Percentiles rank a stretch among this genome's conserved stretches.
phyloP scores from a whole-genome alignment of 257 asterid species.

The Lithospermum erythrorhizon region DNA sequence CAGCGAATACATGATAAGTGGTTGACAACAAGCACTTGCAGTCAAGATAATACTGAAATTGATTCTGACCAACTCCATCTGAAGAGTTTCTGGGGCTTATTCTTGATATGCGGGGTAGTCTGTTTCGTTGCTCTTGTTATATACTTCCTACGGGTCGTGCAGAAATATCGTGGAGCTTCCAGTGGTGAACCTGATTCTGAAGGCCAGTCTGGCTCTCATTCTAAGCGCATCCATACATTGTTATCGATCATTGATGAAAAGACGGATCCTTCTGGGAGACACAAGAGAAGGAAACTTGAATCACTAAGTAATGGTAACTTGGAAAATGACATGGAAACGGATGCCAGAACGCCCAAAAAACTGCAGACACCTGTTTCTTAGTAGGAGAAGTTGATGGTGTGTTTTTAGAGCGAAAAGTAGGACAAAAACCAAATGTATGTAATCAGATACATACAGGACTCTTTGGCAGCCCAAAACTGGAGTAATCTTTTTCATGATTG shows the following conservation, averaged over 20 bases:
- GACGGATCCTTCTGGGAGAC: constrained; percentile 39
- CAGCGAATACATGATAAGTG: constrained; percentile 93
- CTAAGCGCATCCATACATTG: constrained; percentile 45
- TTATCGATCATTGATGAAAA: constrained; percentile 62
- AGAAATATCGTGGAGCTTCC: constrained; percentile 28
- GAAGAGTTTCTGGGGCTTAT: constrained; percentile 45
- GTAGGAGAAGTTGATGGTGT: background rate
- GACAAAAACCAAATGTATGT: too few species aligned
- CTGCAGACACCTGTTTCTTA: background rate
- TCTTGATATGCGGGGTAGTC: constrained; percentile 42
- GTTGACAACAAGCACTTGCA: constrained; percentile 36
- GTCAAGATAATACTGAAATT: constrained; percentile 18
- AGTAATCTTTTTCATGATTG: constrained; percentile 43
- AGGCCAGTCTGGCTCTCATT: constrained; percentile 27
- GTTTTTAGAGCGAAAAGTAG: too few species aligned
- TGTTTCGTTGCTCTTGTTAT: constrained; percentile 58
- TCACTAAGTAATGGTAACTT: constrained; percentile 20
- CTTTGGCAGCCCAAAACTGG: constrained; percentile 18
- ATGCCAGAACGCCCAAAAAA: constrained; percentile 3
- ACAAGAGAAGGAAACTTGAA: constrained; percentile 52
- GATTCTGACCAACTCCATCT: constrained; percentile 41
- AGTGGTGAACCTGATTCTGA: constrained; percentile 12
- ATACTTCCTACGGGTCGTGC: constrained; percentile 40
- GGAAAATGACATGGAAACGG: constrained; percentile 24
- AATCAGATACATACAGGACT: too few species aligned